Percentiles rank a stretch among this genome's conserved stretches.
Conservation (phyloP, 2,329 filamentous ascomycete genomes). For the Diaporthe aspalathi region DNA sequence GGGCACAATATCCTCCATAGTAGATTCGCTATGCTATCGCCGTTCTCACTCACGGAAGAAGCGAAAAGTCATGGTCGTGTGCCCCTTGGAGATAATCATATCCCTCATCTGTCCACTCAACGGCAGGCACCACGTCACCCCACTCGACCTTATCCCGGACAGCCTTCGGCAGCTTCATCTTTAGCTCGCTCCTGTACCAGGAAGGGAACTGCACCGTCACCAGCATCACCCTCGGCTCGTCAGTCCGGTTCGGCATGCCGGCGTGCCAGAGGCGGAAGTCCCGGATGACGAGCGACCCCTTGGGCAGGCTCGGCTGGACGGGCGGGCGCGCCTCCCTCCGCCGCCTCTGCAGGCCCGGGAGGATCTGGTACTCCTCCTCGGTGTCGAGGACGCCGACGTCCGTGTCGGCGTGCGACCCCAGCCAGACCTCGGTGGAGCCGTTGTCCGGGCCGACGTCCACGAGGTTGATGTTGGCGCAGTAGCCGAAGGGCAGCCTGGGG, state of each 20-base stretch:
- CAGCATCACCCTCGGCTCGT: constrained; percentile 57
- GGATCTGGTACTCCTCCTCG: constrained; percentile 45
- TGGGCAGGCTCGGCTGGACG: constrained; percentile 53
- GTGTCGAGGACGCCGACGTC: constrained; percentile 45
- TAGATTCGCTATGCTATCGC: neutral
- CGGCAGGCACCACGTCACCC: constrained; percentile 48
- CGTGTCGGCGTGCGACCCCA: constrained; percentile 58
- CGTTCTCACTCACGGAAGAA: constrained; percentile 40
- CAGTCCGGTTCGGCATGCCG: constrained; percentile 58
- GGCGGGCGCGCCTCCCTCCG: constrained; percentile 49
- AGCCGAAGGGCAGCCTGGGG: constrained; percentile 58
- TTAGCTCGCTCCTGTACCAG: constrained; percentile 51
- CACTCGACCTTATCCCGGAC: constrained; percentile 49
- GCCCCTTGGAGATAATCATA: constrained; percentile 52
- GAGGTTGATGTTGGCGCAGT: constrained; percentile 60
- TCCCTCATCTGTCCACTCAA: constrained; percentile 51
- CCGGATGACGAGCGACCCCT: constrained; percentile 57
- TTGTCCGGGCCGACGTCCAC: constrained; percentile 57
- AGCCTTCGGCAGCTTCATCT: constrained; percentile 47
- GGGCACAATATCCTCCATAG: neutral
- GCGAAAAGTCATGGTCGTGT: constrained; percentile 50
- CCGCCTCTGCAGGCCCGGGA: constrained; percentile 47
- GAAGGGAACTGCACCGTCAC: constrained; percentile 52
- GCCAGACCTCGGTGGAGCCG: constrained; percentile 63
- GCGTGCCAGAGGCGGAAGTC: constrained; percentile 63